Evolutionary conservation across 2,329 filamentous ascomycete species (phyloP).

Genomic region (Trichoderma polysporum): DNA sequence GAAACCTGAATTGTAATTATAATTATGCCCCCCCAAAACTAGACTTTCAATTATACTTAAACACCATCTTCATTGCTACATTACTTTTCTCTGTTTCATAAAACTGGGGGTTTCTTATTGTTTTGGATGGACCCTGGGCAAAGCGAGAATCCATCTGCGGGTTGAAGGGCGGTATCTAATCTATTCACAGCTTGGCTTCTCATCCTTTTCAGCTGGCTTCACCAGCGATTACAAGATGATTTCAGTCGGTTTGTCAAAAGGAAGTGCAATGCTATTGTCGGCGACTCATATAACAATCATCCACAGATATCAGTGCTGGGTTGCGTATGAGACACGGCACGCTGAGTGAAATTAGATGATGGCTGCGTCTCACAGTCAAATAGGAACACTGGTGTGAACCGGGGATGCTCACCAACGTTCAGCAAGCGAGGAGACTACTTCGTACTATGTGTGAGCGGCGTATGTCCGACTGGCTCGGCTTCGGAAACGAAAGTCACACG

Average conservation of each 20-base stretch:
- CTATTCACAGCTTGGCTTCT: not conserved
- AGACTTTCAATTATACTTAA: slow-evolving; percentile 20
- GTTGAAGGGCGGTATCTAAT: not conserved
- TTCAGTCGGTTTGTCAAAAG: not conserved
- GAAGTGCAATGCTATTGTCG: not conserved
- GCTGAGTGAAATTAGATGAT: not conserved
- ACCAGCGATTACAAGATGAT: not conserved
- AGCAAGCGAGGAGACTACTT: not conserved
- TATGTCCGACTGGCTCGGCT: slow-evolving; percentile 11
- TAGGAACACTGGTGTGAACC: not conserved
- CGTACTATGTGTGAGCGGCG: slow-evolving; percentile 12
- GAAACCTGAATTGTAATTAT: slow-evolving; percentile 32
- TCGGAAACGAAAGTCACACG: not conserved
- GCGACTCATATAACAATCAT: not conserved
- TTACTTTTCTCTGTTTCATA: slow-evolving; percentile 4
- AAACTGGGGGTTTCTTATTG: not conserved
- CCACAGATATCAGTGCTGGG: not conserved
- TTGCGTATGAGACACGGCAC: not conserved
- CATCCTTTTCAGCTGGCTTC: not conserved
- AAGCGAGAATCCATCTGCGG: not conserved
- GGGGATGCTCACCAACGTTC: not conserved
- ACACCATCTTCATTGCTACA: slow-evolving; percentile 3
- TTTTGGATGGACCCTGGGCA: not conserved
- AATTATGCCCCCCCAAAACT: slow-evolving; percentile 23
- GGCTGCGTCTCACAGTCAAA: not conserved